Conservation (phyloP, 2,329 filamentous ascomycete species). For the Didymella exigua region DNA sequence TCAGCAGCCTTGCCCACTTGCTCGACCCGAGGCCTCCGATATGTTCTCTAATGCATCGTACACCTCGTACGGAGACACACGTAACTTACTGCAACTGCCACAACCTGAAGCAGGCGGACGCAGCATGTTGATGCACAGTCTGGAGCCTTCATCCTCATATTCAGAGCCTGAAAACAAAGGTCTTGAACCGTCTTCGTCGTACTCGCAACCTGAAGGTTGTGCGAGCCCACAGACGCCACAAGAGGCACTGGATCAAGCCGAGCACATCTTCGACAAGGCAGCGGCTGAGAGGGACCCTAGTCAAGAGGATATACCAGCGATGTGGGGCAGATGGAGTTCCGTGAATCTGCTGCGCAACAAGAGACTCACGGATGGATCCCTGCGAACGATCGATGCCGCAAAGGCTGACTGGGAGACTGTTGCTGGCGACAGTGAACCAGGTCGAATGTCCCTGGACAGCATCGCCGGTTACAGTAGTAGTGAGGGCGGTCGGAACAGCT, state of each 20-base stretch:
- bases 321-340: constrained; percentile 41
- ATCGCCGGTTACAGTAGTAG: constrained; percentile 44
- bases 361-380: constrained; percentile 5
- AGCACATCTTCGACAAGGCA: constrained; percentile 36
- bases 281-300: constrained; percentile 4
- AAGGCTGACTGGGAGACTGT: constrained; percentile 47
- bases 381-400: constrained; percentile 16
- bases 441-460: constrained; percentile 33
- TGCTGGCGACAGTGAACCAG: constrained; percentile 25
- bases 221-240: constrained; percentile 26
- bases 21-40: constrained; percentile 24
- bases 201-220: constrained; percentile 28
- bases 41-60: constrained; percentile 35
- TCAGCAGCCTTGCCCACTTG: constrained; percentile 9
- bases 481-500: constrained; percentile 30
- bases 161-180: constrained; percentile 20
- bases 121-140: background rate
- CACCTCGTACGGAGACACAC: constrained; percentile 47
- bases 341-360: constrained; percentile 29
- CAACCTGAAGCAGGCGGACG: constrained; percentile 11
- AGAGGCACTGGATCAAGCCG: constrained; percentile 38
- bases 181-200: constrained; percentile 35
- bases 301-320: constrained; percentile 35
- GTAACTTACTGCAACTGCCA: constrained; percentile 36
- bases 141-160: constrained; percentile 34